These are phyloP conservation scores for Cladorrhinum samala DNA, from an alignment of 495 filamentous ascomycete genomes.

Conservation along the genomic window DNA sequence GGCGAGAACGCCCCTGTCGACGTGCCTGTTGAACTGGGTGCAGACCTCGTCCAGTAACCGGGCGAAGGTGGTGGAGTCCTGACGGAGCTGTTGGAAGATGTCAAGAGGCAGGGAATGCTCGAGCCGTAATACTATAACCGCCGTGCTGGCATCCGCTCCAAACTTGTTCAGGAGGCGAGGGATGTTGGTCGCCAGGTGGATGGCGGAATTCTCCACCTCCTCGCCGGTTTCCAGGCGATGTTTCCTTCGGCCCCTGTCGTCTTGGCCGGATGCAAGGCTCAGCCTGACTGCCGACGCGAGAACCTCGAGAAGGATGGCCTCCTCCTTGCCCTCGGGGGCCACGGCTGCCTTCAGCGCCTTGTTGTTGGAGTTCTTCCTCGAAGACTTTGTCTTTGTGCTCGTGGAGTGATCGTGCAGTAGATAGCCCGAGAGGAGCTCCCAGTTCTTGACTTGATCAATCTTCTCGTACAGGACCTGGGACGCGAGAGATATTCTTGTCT, in stretches of 20 bases:
- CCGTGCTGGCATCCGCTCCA: conserved; percentile 78
- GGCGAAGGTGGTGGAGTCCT: conserved; percentile 73
- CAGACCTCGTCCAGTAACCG: conserved; percentile 87
- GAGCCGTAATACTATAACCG: conserved; percentile 77
- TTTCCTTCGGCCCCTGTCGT: conserved; percentile 60
- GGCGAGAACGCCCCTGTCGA: conserved; percentile 73
- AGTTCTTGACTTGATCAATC: conserved; percentile 70
- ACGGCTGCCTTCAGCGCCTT: conserved; percentile 57
- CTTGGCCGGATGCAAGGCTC: conserved; percentile 52
- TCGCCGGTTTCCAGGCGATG: conserved; percentile 53
- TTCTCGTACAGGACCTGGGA: conserved; percentile 78
- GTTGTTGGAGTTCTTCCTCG: conserved; percentile 41
- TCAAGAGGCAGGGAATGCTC: conserved; percentile 81
- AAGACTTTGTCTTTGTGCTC: conserved; percentile 37
- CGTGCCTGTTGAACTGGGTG: conserved; percentile 86
- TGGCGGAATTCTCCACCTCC: conserved; percentile 65
- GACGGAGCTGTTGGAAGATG: conserved; percentile 81
- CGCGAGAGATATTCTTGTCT: conserved; percentile 79
- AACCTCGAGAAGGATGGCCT: conserved; percentile 78
- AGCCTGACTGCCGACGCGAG: conserved; percentile 72
- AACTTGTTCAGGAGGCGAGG: conserved; percentile 87
- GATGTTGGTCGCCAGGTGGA: conserved; percentile 68
- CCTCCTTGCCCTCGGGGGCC: conserved; percentile 70
- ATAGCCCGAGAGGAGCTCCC: conserved; percentile 86
- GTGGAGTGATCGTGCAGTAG: conserved; percentile 84